Conservation (phyloP, 768 basidiomycete species). For the Boletus subparvulus region DNA sequence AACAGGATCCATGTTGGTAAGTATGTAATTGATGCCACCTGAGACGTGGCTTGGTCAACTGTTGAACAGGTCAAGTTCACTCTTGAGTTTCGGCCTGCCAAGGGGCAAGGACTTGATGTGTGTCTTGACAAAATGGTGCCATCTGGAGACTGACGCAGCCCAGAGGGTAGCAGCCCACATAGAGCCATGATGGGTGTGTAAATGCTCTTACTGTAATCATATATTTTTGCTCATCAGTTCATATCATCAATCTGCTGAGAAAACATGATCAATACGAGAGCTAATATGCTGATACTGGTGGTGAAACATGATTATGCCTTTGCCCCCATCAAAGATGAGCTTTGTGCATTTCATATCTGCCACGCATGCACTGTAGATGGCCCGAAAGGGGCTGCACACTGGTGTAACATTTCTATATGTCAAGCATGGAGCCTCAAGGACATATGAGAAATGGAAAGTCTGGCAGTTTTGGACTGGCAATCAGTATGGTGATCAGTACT, state of each 20-base stretch:
- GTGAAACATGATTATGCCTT: neutral
- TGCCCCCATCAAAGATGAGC: slow-evolving; percentile 5
- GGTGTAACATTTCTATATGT: too few relatives aligned
- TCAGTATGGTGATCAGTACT: too few relatives aligned
- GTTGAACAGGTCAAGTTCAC: slow-evolving; percentile 18
- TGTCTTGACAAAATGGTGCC: slow-evolving; percentile 26
- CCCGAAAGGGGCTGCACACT: slow-evolving; percentile 7
- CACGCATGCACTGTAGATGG: slow-evolving; percentile 10
- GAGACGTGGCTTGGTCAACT: slow-evolving; percentile 23
- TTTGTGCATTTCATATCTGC: slow-evolving; percentile 13
- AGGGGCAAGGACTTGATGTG: slow-evolving; percentile 21
- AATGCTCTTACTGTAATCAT: slow-evolving; percentile 1
- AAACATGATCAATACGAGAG: too few relatives aligned
- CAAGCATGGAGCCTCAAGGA: too few relatives aligned
- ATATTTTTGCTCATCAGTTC: neutral
- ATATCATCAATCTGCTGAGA: too few relatives aligned
- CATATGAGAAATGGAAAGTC: too few relatives aligned
- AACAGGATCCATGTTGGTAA: too few relatives aligned
- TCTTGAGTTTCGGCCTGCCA: slow-evolving; percentile 18
- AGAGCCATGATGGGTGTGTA: slow-evolving; percentile 12
- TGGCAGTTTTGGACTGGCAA: too few relatives aligned
- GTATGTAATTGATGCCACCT: slow-evolving; percentile 21
- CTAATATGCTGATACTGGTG: neutral
- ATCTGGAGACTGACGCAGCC: slow-evolving; percentile 22
- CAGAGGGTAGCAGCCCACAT: slow-evolving; percentile 24